These are phyloP conservation scores for Podospora pseudoanserina DNA, from an alignment of 495 filamentous ascomycete species.

Conservation along the genomic window DNA sequence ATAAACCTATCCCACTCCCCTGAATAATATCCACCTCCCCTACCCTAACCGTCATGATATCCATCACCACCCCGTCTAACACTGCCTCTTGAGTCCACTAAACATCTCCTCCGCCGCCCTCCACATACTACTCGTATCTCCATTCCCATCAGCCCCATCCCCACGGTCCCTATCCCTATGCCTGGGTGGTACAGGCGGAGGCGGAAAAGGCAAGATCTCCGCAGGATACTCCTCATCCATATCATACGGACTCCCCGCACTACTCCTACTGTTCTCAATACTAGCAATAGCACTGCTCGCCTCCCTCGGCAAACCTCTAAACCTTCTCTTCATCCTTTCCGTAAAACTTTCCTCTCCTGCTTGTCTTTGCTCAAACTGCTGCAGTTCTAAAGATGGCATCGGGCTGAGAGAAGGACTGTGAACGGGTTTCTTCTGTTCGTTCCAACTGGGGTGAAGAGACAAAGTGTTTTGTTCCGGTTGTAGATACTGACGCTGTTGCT, in stretches of 20 bases:
- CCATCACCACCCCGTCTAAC: not conserved
- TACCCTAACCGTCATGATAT: not conserved
- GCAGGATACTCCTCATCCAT: not conserved
- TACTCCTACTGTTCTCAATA: not conserved
- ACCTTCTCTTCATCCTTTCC: constrained; percentile 4
- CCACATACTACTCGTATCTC: constrained; percentile 17
- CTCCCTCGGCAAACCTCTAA: not conserved
- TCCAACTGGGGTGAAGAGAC: not conserved
- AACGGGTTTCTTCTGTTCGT: not conserved
- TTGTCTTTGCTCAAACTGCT: not conserved
- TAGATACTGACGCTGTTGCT: not conserved
- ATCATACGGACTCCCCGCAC: not conserved
- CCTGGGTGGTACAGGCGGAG: not conserved
- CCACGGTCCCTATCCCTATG: not conserved
- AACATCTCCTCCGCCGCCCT: constrained; percentile 21
- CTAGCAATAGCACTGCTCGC: not conserved
- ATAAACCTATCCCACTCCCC: no score
- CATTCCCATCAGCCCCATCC: constrained; percentile 6
- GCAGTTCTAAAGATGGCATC: not conserved
- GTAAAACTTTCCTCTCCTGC: not conserved
- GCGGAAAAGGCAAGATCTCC: not conserved
- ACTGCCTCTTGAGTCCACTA: not conserved
- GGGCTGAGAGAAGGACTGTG: not conserved
- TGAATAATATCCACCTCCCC: no score
- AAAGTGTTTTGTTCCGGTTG: not conserved